These are phyloP conservation scores for Pythium phragmitis DNA, from an alignment of 352 stramenopile genomes.

Conservation along the genomic window DNA sequence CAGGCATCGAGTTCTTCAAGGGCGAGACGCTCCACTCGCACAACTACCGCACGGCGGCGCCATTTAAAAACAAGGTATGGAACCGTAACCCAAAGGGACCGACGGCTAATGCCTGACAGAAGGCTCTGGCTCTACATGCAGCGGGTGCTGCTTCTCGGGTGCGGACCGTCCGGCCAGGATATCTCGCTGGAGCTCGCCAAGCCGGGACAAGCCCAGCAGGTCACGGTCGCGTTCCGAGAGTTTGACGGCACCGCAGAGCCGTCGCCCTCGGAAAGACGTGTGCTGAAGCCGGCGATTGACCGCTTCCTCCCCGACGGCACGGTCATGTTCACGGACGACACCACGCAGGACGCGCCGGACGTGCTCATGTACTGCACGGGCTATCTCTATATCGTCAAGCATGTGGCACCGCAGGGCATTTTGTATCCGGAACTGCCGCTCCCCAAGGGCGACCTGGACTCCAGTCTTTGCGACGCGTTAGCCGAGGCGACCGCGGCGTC, in stretches of 20 bases:
- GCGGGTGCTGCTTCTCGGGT: constrained; percentile 65
- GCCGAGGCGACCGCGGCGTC: constrained; percentile 31
- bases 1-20: constrained; percentile 50
- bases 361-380: constrained; percentile 82
- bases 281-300: constrained; percentile 59
- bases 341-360: constrained; percentile 45
- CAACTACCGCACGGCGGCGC: constrained; percentile 29
- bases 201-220: constrained; percentile 34
- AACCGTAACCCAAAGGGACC: background rate
- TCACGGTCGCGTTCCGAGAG: constrained; percentile 52
- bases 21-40: constrained; percentile 33
- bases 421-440: constrained; percentile 36
- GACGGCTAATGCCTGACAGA: background rate
- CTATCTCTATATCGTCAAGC: constrained; percentile 64
- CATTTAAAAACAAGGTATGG: constrained; percentile 28
- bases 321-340: constrained; percentile 59
- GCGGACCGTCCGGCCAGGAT: constrained; percentile 68
- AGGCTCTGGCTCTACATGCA: constrained; percentile 5
- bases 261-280: constrained; percentile 26
- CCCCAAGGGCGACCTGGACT: constrained; percentile 20
- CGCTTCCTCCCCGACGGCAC: constrained; percentile 46
- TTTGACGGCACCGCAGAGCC: background rate
- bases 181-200: constrained; percentile 72
- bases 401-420: constrained; percentile 45
- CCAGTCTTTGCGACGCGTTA: constrained; percentile 33